Base-by-base conservation (phyloP, 208 protist species). In the Wallacemonas sp. region DNA sequence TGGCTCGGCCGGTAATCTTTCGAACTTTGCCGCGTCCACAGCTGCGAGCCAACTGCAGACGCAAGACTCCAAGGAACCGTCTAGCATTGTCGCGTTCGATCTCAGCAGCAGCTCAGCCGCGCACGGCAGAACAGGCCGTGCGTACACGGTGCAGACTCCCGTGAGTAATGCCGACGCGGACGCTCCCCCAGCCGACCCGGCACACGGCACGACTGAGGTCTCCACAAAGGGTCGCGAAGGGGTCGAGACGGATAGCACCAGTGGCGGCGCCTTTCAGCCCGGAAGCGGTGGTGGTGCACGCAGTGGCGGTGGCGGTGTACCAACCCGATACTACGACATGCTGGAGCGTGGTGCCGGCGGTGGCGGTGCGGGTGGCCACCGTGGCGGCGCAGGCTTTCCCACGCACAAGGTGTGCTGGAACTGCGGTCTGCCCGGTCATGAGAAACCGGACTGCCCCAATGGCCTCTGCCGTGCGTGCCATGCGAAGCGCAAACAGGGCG, bases 381-480 rank as follows among this genome's bases (percentile, higher is more conserved):
- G 52, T 15, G 45, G 29, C 17, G 48, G 64, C 29, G 44, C 57
- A 19, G 34, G 36, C 39, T 39, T 58, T 19, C 65, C 64, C 12
- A 41, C 69, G 8, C 75, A 62, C 13, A 89, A 89, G 64, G 80
- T 94, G n/a, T 94, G 87, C 71, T 94, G 87, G 87, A 75, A 76
- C 64, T 94, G 87, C 45, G 87, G 87, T 22, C 78, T 94, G 63
- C 52, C 75, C 2, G 82, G 81, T 0, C 87, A 94, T 42, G 87
- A 94, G 63, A 94, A 94, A 62, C 82, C 87, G 6, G 58, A 81
- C n/a, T 94, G 87, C 75, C 73, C 73, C 13, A 94, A 94, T 67
- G 65, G 46, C 36, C 64, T 94, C 4, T 94, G 87, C 67, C 73
- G 71, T 41, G 78, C 67, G 19, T 94, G 87, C 60, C 87, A 93